These are phyloP conservation scores for Trichosporon sp. DNA, from an alignment of 1,284 basidiomycete species.

Conservation along the genomic window DNA sequence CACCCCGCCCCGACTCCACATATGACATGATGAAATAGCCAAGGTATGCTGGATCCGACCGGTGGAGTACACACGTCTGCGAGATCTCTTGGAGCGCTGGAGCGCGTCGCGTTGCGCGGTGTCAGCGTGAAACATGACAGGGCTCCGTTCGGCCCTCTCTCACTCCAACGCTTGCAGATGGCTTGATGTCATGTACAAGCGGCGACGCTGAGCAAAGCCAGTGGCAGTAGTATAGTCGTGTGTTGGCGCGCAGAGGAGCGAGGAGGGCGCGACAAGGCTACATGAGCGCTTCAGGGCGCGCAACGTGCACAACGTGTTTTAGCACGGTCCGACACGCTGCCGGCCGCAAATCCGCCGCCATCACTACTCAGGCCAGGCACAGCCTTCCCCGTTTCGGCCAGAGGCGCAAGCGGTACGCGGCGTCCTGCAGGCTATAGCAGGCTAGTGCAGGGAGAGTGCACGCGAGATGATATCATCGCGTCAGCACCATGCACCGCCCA, in stretches of 20 bases:
- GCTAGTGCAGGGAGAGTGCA: background rate
- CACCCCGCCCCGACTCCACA: background rate
- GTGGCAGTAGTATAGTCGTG: background rate
- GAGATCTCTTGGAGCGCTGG: background rate
- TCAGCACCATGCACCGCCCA: background rate
- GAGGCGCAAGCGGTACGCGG: background rate
- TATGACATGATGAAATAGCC: background rate
- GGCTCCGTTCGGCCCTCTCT: too few species aligned
- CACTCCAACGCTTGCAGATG: too few species aligned
- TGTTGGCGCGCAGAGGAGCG: background rate
- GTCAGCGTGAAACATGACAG: background rate
- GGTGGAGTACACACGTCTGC: background rate
- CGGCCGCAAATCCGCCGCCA: too few species aligned
- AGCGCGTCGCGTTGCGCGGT: background rate
- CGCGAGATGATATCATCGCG: background rate
- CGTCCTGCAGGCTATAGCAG: background rate
- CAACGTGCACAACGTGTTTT: background rate
- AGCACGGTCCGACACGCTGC: background rate
- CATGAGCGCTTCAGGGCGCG: background rate
- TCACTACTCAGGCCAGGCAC: background rate
- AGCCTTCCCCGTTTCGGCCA: background rate
- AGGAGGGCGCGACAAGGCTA: background rate
- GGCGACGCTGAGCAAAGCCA: background rate
- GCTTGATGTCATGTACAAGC: background rate
- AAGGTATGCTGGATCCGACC: too few species aligned